phyloP scores from a whole-genome alignment of 768 basidiomycete species.

The Exidia glandulosa region DNA sequence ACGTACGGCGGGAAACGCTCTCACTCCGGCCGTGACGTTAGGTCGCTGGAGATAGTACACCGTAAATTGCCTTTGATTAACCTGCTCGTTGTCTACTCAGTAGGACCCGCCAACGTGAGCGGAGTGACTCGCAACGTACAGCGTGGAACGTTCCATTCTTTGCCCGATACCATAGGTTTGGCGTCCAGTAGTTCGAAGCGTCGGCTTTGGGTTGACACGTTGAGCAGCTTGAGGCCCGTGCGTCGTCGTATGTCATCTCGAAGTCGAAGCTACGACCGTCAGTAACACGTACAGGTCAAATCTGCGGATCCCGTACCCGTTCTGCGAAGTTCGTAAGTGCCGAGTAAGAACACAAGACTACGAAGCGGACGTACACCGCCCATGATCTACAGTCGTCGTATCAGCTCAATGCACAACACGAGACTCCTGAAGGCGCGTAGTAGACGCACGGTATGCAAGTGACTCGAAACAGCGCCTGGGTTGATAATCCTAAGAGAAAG shows the following conservation, averaged over 20 bases:
- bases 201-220: conserved; percentile 1
- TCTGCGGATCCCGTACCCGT: too few relatives aligned
- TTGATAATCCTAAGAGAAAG: too few relatives aligned
- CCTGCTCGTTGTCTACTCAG: background rate
- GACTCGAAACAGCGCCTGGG: too few relatives aligned
- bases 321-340: too few relatives aligned
- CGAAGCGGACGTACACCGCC: too few relatives aligned
- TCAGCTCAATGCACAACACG: too few relatives aligned
- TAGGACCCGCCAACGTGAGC: background rate
- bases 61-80: conserved; percentile 2
- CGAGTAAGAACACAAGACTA: too few relatives aligned
- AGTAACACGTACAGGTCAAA: too few relatives aligned
- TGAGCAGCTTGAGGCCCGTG: background rate
- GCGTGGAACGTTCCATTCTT: conserved; percentile 1
- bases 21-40: background rate
- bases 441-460: too few relatives aligned
- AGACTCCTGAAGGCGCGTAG: too few relatives aligned
- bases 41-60: conserved; percentile 5
- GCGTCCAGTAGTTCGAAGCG: conserved; percentile 4
- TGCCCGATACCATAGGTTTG: conserved; percentile 1
- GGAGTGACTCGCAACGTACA: background rate
- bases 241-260: background rate
- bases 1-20: background rate
- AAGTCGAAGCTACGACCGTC: conserved; percentile 4
- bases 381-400: too few relatives aligned